Percentiles rank a stretch among this genome's conserved stretches.
Conservation (phyloP, 192 early-diverging fungal genomes). For the Umbelopsis ramanniana region DNA sequence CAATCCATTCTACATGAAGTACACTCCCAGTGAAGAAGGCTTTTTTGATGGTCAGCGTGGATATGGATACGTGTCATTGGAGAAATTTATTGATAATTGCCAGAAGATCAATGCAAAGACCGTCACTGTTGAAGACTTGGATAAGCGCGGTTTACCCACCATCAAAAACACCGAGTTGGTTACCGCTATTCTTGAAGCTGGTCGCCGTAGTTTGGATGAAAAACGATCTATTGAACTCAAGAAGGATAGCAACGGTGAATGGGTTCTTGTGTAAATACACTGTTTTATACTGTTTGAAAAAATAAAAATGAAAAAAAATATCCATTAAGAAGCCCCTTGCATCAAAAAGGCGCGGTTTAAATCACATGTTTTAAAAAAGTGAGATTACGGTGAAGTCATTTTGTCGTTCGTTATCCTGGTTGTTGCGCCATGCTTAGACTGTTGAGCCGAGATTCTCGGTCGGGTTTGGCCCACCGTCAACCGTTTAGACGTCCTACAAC, state of each 20-base stretch:
- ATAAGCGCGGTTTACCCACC: conserved; percentile 38
- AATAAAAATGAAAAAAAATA: too few relatives aligned
- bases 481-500: not conserved
- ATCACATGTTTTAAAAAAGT: conserved; percentile 17
- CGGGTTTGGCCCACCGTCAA: not conserved
- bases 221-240: conserved; percentile 22
- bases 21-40: conserved; percentile 47
- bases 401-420: not conserved
- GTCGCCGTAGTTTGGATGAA: conserved; percentile 46
- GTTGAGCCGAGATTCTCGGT: not conserved
- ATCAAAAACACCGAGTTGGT: conserved; percentile 42
- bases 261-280: conserved; percentile 27
- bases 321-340: too few relatives aligned
- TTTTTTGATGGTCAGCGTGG: conserved; percentile 45
- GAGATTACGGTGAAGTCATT: not conserved
- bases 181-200: conserved; percentile 52
- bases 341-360: not conserved
- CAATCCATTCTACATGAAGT: conserved; percentile 52
- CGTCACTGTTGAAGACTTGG: conserved; percentile 35
- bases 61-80: conserved; percentile 47
- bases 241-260: conserved; percentile 19
- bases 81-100: conserved; percentile 40
- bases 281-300: not conserved
- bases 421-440: conserved; percentile 5
- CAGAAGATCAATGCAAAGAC: conserved; percentile 34